Evolutionary conservation across 2,329 filamentous ascomycete species (phyloP), one percentile per base, ranked within the genome.

Genomic region (Cordyceps tenuipes): DNA sequence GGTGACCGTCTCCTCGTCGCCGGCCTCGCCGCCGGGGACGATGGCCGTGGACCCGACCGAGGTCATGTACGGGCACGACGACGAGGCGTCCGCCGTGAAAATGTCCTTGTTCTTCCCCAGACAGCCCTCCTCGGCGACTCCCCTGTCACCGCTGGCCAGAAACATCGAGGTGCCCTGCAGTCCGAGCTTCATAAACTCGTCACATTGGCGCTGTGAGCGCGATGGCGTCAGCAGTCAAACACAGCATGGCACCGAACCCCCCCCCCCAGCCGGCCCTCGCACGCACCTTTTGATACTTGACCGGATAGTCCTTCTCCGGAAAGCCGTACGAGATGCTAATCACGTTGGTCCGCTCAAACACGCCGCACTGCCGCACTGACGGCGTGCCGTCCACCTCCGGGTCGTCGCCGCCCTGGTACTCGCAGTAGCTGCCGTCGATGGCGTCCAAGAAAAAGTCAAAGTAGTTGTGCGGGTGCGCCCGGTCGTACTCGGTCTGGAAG

Each of bases 21-120:
- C 61, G 71, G 76, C 69, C 1, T 74, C 72, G 7, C 72, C 72
- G n/a, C 71, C 72, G 51, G 71, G 70, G 44, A 68, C 66, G 36
- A 81, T 70, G 66, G 78, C 72, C 0, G 79, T 82, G 13, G 78
- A 78, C 43, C 79, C 79, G 3, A 82, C 78, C 6, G 76, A 72
- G 0, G 77, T 79, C 29, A 82, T 69, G 66, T 76, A 5, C 74
- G 79, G 62, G 75, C 65, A 80, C 77, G 8, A 61, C 61, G 5
- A 76, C 72, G 39, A 69, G 67, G 1, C 69, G 63, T 65, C 77
- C 74, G 67, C 76, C 19, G 66, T 70, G 59, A 71, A 67, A 26
- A 67, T 59, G 61, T 58, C 26, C 1, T 17, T 12, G n/a, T 59
- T 41, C 21, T 56, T 13, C 3, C 62, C 66, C 63, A 62, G 39